Percentiles rank a stretch among this genome's conserved stretches.
These are phyloP conservation scores for Jatropha curcas DNA, from an alignment of 345 rosid genomes.

Conservation along the genomic window DNA sequence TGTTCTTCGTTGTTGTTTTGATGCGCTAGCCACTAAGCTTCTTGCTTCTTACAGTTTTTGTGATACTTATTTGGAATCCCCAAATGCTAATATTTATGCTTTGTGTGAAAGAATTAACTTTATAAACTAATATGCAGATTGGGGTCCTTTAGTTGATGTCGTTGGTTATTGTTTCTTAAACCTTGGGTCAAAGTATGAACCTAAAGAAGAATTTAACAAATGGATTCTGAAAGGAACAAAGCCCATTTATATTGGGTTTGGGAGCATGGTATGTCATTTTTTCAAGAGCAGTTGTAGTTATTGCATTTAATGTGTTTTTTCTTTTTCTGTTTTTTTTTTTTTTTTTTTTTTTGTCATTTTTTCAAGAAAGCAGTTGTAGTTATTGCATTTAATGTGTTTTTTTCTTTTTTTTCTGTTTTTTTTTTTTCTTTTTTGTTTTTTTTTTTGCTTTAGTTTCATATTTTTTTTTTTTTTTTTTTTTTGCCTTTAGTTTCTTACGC, in stretches of 20 bases:
- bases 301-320: neutral
- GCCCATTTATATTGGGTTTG: conserved; percentile 93
- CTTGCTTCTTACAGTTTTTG: conserved; percentile 3
- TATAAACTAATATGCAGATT: conserved; percentile 56
- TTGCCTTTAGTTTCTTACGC: neutral
- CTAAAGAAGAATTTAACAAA: conserved; percentile 56
- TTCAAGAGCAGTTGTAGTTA: neutral
- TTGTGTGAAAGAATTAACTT: conserved; percentile 17
- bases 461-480: too few species aligned
- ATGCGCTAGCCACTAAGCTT: neutral
- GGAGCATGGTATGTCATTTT: conserved; percentile 82
- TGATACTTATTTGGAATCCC: neutral
- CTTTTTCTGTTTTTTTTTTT: too few species aligned
- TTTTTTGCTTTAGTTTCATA: too few species aligned
- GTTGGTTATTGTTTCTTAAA: conserved; percentile 94
- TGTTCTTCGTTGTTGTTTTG: conserved; percentile 2
- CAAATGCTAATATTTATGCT: conserved; percentile 5
- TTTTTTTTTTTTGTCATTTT: too few species aligned
- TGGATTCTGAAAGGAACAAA: conserved; percentile 80
- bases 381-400: neutral
- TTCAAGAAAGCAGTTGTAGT: neutral
- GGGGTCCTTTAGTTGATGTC: conserved; percentile 93
- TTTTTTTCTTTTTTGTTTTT: too few species aligned
- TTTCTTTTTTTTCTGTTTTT: too few species aligned
- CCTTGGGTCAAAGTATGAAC: conserved; percentile 79